These are phyloP conservation scores for Thecaphora thlaspeos DNA, from an alignment of 1,284 basidiomycete genomes.

Conservation along the genomic window DNA sequence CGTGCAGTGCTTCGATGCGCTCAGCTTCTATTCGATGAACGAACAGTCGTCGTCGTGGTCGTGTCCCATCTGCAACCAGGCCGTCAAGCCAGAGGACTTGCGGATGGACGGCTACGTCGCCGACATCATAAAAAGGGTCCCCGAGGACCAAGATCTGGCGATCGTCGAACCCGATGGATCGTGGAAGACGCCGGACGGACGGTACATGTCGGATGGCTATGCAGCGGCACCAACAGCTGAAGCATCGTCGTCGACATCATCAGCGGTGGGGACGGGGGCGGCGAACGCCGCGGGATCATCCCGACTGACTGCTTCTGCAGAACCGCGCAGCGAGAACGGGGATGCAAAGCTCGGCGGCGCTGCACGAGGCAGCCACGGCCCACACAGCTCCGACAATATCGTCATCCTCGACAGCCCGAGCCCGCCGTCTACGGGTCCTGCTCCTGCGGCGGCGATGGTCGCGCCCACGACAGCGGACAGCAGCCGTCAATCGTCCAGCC, in stretches of 20 bases:
- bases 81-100: slow-evolving; percentile 75
- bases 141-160: slow-evolving; percentile 82
- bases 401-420: slow-evolving; percentile 29
- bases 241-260: slow-evolving; percentile 7
- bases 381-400: slow-evolving; percentile 11
- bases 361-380: no score
- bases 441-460: neutral
- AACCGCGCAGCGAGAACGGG: slow-evolving; percentile 3
- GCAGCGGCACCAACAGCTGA: neutral
- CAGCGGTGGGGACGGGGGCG: slow-evolving; percentile 10
- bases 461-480: slow-evolving; percentile 11
- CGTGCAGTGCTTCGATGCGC: slow-evolving; percentile 92
- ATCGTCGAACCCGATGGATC: slow-evolving; percentile 88
- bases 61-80: slow-evolving; percentile 90
- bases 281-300: slow-evolving; percentile 7
- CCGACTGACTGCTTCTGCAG: slow-evolving; percentile 2
- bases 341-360: slow-evolving; percentile 1
- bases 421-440: slow-evolving; percentile 7
- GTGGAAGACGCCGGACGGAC: slow-evolving; percentile 89
- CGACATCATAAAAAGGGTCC: slow-evolving; percentile 73
- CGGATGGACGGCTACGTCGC: slow-evolving; percentile 83
- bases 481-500: slow-evolving; percentile 10
- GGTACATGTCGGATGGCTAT: slow-evolving; percentile 60
- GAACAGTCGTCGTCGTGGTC: slow-evolving; percentile 93
- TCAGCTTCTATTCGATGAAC: slow-evolving; percentile 91